Evolutionary conservation across 164 flowering plant species (phyloP), one percentile per base, ranked within the genome.

Genomic region (Nymphaea colorata): DNA sequence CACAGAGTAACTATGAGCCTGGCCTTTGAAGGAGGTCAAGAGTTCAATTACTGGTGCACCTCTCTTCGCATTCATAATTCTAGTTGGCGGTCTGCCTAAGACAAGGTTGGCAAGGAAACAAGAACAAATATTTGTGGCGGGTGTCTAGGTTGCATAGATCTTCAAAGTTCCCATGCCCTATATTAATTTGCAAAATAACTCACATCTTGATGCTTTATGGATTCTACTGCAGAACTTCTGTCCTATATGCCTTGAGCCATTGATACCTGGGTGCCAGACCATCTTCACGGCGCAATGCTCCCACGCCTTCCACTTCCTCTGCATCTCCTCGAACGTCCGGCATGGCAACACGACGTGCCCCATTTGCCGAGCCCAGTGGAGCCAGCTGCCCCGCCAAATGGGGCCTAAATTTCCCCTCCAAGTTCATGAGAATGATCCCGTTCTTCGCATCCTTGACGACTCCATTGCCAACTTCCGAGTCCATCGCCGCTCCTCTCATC

Each of bases 281-380:
- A 82, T 90, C 70, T 90, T 93, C 81, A 88, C 95, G 0, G 91
- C 96, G 2, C 96, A 90, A 68, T 93, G 96, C 78, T 85, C 96
- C 18, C 98, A 93, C 64, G 80, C 96, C 16, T 90, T 90, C 82
- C 98, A 90, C 73, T 85, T 90, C 18, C 69, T 80, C 59, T 90
- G 96, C 83, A 88, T 93, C 69, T 81, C 96, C 66, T 88, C 98
- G 65, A 90, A 90, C 72, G 91, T 93, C 60, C 85, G 89, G 70
- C 98, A 88, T 70, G 96, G 96, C 45, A 89, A 82, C 59, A 81
- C 90, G n/a, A 88, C 90, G 36, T 92, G 96, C 75, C 98, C 98
- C 59, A 85, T 92, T 11, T 90, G 96, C 77, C 82, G 96, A 8
- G 90, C 96, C 12, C 88, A 87, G 65, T 93, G 96, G 96, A 89